phyloP scores from a whole-genome alignment of 345 rosid genomes.

The Citrus sp. region DNA sequence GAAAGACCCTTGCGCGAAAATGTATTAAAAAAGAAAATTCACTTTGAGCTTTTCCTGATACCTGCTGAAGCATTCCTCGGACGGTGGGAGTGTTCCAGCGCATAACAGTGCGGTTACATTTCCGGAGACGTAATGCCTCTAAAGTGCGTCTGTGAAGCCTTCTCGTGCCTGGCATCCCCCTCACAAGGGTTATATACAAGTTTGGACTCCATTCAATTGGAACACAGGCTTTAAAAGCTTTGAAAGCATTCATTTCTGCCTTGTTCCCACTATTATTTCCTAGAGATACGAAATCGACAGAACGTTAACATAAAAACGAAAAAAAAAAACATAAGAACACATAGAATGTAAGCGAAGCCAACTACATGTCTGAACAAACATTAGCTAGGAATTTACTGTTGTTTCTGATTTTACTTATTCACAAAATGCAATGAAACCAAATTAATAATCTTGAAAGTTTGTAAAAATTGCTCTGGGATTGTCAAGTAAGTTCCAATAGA shows the following conservation, averaged over 20 bases:
- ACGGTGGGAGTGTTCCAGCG: slow-evolving; percentile 61
- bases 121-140: slow-evolving; percentile 66
- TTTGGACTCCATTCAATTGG: slow-evolving; percentile 66
- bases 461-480: not conserved
- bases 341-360: not conserved
- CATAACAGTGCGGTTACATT: slow-evolving; percentile 72
- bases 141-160: slow-evolving; percentile 76
- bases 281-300: not conserved
- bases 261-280: slow-evolving; percentile 4
- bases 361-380: not conserved
- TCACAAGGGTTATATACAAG: slow-evolving; percentile 66
- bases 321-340: not conserved
- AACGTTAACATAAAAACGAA: not conserved
- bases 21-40: not conserved
- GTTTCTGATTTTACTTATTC: no score
- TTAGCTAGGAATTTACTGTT: not conserved
- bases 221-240: slow-evolving; percentile 65
- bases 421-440: not conserved
- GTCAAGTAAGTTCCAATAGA: not conserved
- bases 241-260: slow-evolving; percentile 64
- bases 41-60: not conserved
- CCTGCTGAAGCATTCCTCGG: slow-evolving; percentile 82
- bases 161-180: slow-evolving; percentile 85
- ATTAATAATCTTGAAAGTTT: not conserved
- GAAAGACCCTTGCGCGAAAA: not conserved